phyloP scores from a whole-genome alignment of 768 basidiomycete genomes.

The Collybiopsis confluens region DNA sequence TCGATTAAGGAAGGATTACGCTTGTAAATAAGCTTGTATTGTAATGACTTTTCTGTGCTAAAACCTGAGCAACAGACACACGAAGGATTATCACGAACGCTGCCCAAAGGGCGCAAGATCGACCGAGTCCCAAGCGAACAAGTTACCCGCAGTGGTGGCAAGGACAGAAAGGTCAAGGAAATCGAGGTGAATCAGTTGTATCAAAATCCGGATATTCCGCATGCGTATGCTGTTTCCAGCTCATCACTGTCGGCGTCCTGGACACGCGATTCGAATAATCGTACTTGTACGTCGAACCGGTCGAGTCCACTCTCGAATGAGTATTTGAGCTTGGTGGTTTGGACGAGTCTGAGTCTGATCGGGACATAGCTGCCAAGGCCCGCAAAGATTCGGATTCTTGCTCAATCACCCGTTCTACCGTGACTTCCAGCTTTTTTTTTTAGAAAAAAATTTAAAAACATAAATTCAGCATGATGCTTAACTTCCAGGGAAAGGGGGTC shows the following conservation, averaged over 20 bases:
- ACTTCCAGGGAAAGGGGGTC: too few species aligned
- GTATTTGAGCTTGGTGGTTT: background rate
- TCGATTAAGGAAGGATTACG: too few species aligned
- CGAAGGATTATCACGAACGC: too few species aligned
- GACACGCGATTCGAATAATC: background rate
- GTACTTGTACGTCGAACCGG: background rate
- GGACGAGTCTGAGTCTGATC: background rate
- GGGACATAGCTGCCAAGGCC: background rate
- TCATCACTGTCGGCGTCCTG: background rate
- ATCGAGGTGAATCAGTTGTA: background rate
- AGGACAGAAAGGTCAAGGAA: background rate
- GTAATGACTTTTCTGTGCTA: too few species aligned
- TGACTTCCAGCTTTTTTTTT: constrained; percentile 1
- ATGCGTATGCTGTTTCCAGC: background rate
- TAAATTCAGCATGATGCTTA: too few species aligned
- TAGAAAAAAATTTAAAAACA: too few species aligned
- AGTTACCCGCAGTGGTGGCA: too few species aligned
- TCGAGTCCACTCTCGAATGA: background rate
- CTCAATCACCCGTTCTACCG: background rate
- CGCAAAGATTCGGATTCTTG: constrained; percentile 2
- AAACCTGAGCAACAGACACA: too few species aligned
- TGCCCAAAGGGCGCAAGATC: too few species aligned
- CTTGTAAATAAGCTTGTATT: too few species aligned
- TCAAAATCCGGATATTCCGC: background rate
- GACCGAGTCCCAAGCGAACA: too few species aligned